These are phyloP conservation scores for Eutypa lata DNA, from an alignment of 2,329 filamentous ascomycete species.

Conservation along the genomic window DNA sequence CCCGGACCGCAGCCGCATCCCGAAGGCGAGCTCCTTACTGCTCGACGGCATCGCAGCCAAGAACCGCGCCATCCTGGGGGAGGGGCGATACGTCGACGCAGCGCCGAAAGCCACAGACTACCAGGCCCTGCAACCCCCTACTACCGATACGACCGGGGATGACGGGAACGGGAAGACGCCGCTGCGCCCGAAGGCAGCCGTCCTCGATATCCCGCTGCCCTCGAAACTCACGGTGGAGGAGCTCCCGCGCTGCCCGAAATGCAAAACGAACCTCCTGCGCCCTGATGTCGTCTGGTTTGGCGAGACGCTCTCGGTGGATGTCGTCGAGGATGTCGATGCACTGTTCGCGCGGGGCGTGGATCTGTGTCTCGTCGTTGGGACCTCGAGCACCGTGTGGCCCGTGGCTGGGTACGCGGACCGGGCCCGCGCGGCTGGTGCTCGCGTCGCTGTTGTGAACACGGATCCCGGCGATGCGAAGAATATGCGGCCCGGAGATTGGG, in stretches of 20 bases:
- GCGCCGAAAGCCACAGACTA: slow-evolving; percentile 7
- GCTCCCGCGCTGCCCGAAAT: slow-evolving; percentile 58
- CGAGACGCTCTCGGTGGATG: slow-evolving; percentile 51
- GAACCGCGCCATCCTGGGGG: slow-evolving; percentile 57
- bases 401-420: slow-evolving; percentile 59
- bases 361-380: slow-evolving; percentile 66
- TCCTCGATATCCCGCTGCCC: neutral
- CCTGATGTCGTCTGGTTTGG: slow-evolving; percentile 70
- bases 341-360: slow-evolving; percentile 52
- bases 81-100: slow-evolving; percentile 34
- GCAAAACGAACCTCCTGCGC: slow-evolving; percentile 54
- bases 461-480: slow-evolving; percentile 38
- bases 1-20: neutral
- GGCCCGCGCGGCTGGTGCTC: slow-evolving; percentile 54
- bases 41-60: slow-evolving; percentile 21
- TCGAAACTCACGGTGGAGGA: slow-evolving; percentile 28
- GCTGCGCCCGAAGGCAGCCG: neutral
- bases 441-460: slow-evolving; percentile 63
- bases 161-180: too few species aligned
- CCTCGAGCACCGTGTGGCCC: slow-evolving; percentile 60
- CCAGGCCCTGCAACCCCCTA: slow-evolving; percentile 5
- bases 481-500: slow-evolving; percentile 45
- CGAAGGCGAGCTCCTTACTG: slow-evolving; percentile 13
- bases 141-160: neutral
- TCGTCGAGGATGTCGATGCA: slow-evolving; percentile 47